These are phyloP conservation scores for Myxozyma vanderwaltii DNA, from an alignment of 805 yeast genomes.

Conservation along the genomic window DNA sequence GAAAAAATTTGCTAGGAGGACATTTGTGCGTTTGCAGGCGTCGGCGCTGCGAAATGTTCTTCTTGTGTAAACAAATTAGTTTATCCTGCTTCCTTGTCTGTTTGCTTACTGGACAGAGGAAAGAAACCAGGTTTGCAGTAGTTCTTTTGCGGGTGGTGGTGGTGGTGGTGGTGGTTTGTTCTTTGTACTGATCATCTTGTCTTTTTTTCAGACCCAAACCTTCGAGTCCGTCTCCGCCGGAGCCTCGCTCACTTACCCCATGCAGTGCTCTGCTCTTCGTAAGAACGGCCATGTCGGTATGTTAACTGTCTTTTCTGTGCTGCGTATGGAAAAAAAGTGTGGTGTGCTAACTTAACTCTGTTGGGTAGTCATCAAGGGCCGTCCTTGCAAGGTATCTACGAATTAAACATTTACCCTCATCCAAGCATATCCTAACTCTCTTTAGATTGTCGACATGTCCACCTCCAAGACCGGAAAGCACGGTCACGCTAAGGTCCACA, in stretches of 20 bases:
- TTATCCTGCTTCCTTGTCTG: too few relatives aligned
- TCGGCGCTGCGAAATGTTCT: too few relatives aligned
- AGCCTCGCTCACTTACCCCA: slow-evolving; percentile 97
- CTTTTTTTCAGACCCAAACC: slow-evolving; percentile 54
- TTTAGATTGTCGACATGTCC: slow-evolving; percentile 91
- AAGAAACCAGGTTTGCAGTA: too few relatives aligned
- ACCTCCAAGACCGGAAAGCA: slow-evolving; percentile 99
- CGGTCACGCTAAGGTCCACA: slow-evolving; percentile 99
- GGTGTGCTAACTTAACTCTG: neutral
- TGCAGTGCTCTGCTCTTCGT: slow-evolving; percentile 99
- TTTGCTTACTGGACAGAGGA: neutral
- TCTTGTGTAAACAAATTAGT: too few relatives aligned
- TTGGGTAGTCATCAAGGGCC: slow-evolving; percentile 72
- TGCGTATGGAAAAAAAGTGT: neutral
- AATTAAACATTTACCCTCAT: neutral
- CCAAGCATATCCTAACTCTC: neutral
- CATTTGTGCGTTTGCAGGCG: too few relatives aligned
- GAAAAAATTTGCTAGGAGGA: neutral
- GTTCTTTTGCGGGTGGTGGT: too few relatives aligned
- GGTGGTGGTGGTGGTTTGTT: neutral
- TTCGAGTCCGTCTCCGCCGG: slow-evolving; percentile 99
- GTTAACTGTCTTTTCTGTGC: slow-evolving; percentile 1
- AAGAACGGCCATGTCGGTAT: slow-evolving; percentile 94
- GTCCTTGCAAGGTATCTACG: slow-evolving; percentile 82
- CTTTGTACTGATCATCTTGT: neutral